Evolutionary conservation across 1,139 yeast species (phyloP).

Genomic region (Debaryomyces fabryi): DNA sequence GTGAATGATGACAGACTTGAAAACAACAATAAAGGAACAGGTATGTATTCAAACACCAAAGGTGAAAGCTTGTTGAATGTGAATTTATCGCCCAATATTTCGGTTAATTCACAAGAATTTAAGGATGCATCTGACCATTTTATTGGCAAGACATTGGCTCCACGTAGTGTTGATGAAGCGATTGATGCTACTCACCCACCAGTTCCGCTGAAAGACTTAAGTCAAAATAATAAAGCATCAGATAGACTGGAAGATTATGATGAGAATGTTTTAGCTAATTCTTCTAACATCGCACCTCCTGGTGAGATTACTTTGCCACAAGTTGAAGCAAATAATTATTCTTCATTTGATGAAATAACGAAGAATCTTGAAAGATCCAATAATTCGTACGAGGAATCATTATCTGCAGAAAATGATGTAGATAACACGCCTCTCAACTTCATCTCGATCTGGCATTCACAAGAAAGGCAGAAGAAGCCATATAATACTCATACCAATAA

Average conservation of each 20-base stretch:
- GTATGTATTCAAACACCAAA: not conserved
- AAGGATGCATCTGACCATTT: constrained; percentile 23
- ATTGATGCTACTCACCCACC: constrained; percentile 26
- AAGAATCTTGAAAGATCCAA: constrained; percentile 23
- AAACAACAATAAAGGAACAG: not conserved
- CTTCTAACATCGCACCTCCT: constrained; percentile 46
- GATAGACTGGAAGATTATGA: constrained; percentile 10
- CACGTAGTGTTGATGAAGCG: constrained; percentile 23
- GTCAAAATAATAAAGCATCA: constrained; percentile 9
- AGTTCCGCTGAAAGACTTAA: constrained; percentile 7
- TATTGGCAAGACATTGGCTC: constrained; percentile 23
- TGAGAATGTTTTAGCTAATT: constrained; percentile 37
- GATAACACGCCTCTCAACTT: constrained; percentile 34
- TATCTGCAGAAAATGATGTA: constrained; percentile 47
- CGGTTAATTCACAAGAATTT: constrained; percentile 17
- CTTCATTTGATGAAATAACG: constrained; percentile 45
- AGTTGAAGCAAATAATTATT: constrained; percentile 33
- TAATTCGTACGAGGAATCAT: constrained; percentile 41
- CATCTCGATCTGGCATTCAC: constrained; percentile 49
- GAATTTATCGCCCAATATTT: constrained; percentile 20
- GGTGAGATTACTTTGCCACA: constrained; percentile 43
- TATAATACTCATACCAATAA: constrained; percentile 15
- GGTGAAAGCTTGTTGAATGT: constrained; percentile 12
- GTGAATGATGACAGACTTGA: constrained; percentile 6
- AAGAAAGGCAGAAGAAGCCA: constrained; percentile 27